These are phyloP conservation scores for Hypomyces perniciosus DNA, from an alignment of 2,329 filamentous ascomycete genomes.

Conservation along the genomic window DNA sequence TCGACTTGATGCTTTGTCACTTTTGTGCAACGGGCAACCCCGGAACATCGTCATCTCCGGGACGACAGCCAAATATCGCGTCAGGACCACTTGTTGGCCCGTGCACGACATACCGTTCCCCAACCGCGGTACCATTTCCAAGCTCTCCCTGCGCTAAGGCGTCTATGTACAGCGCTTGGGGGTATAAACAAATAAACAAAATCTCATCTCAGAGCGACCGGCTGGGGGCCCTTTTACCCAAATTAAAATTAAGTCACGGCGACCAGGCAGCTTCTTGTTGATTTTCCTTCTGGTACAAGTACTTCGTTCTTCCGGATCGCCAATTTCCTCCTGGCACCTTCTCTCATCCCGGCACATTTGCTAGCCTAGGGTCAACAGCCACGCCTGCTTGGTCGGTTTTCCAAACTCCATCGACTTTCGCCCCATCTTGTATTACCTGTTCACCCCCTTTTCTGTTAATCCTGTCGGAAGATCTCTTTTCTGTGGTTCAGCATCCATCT, in stretches of 20 bases:
- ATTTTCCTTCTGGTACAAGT: neutral
- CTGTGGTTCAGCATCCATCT: too few relatives aligned
- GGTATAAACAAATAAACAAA: slow-evolving; percentile 33
- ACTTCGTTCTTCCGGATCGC: slow-evolving; percentile 5
- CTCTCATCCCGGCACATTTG: slow-evolving; percentile 10
- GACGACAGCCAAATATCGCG: slow-evolving; percentile 24
- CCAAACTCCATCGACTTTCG: neutral
- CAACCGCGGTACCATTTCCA: slow-evolving; percentile 4
- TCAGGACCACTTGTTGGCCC: slow-evolving; percentile 15
- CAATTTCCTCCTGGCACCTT: slow-evolving; percentile 15
- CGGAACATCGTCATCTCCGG: slow-evolving; percentile 27
- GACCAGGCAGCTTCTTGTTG: slow-evolving; percentile 1
- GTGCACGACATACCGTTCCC: slow-evolving; percentile 19
- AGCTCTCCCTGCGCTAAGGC: slow-evolving; percentile 12
- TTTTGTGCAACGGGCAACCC: slow-evolving; percentile 7
- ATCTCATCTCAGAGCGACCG: slow-evolving; percentile 1
- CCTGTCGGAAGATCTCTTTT: neutral
- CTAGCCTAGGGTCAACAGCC: slow-evolving; percentile 5
- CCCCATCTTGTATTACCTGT: neutral
- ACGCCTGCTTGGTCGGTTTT: neutral
- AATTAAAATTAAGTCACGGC: slow-evolving; percentile 8
- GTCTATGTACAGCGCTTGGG: slow-evolving; percentile 12
- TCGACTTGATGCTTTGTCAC: neutral
- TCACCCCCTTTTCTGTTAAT: neutral
- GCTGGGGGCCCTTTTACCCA: neutral